Base-by-base conservation (phyloP, 352 stramenopile species). In the Globisporangium alternatum region DNA sequence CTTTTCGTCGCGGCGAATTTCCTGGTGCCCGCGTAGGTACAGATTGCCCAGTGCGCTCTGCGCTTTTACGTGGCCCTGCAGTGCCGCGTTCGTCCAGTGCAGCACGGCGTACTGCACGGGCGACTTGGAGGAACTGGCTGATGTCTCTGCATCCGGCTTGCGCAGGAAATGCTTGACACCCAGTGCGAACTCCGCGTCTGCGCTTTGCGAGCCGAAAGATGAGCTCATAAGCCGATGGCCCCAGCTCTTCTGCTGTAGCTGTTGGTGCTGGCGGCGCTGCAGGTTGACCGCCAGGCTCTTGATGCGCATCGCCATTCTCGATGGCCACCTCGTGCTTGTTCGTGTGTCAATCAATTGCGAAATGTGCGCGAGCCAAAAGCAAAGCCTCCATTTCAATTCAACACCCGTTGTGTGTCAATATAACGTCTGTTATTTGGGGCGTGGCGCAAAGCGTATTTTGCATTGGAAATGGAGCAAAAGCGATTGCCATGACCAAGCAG, bases 31-130 rank as follows among this genome's bases (percentile, higher is more conserved):
- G 19, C 76, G 70, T 21, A 92, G 64, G 59, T 92, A 94, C 44
- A 94, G 66, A 59, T 83, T 86, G 1, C 86, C 86, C 7, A 93
- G 67, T 13, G 83, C 86, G 12, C 82, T 87, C 35, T 90, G 79
- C 1, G 86, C 86, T 51, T 88, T 88, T 7, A 81, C 65, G 63
- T 92, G 80, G n/a, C 83, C 86, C 47, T 73, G 60, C 61, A 90
- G 78, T 31, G 86, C 86, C 0, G 86, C 86, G 57, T 80, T 91
- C 12, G 81, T 92, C 86, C 86, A 94, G 69, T 92, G 83, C 19
- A 91, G 63, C 47, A 93, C 67, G 21, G 86, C 81, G 57, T 69
- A 71, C 25, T 88, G 70, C 31, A 89, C 69, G 7, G 72, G 75
- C 2, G 72, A 56, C 41, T 80, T 82, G 44, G 64, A 66, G 45